phyloP scores from a whole-genome alignment of 1,284 basidiomycete species.

The Thelephora terrestris region DNA sequence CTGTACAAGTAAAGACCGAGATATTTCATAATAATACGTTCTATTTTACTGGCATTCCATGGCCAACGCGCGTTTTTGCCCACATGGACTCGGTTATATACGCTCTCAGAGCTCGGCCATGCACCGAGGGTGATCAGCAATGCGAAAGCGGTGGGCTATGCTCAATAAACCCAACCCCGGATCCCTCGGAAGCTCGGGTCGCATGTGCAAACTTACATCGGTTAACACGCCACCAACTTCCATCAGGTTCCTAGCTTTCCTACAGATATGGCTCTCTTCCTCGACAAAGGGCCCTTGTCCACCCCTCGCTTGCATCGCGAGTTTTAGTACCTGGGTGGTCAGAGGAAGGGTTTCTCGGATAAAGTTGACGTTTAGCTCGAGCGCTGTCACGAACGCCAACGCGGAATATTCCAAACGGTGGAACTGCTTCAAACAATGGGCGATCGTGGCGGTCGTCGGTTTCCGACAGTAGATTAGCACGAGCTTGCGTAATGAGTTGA shows the following conservation, averaged over 20 bases:
- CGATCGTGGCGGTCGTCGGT: constrained; percentile 22
- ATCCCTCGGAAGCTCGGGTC: constrained; percentile 17
- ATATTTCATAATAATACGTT: too few relatives aligned
- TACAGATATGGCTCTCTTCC: constrained; percentile 24
- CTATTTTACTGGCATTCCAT: too few relatives aligned
- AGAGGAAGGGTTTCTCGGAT: constrained; percentile 21
- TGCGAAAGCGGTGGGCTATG: too few relatives aligned
- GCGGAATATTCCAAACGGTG: constrained; percentile 28
- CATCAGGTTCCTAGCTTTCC: constrained; percentile 16
- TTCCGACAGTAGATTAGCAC: constrained; percentile 28
- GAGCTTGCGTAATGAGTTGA: constrained; percentile 23
- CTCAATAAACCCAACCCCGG: too few relatives aligned
- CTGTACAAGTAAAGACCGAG: too few relatives aligned
- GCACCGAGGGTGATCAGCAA: too few relatives aligned
- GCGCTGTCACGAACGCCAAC: constrained; percentile 26
- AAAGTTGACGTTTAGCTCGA: constrained; percentile 27
- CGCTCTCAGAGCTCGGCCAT: too few relatives aligned
- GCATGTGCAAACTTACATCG: constrained; percentile 19
- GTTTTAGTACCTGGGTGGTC: constrained; percentile 23
- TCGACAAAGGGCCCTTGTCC: constrained; percentile 19
- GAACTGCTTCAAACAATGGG: constrained; percentile 21
- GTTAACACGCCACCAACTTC: constrained; percentile 9
- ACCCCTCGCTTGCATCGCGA: constrained; percentile 28
- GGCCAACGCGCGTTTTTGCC: constrained; percentile 11
- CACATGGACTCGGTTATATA: too few relatives aligned